A percentile compares a stretch with the other conserved stretches of the same genome.
Evolutionary conservation across 148 eudicot genomes (phyloP).

Genomic region (Silene uniflora): DNA sequence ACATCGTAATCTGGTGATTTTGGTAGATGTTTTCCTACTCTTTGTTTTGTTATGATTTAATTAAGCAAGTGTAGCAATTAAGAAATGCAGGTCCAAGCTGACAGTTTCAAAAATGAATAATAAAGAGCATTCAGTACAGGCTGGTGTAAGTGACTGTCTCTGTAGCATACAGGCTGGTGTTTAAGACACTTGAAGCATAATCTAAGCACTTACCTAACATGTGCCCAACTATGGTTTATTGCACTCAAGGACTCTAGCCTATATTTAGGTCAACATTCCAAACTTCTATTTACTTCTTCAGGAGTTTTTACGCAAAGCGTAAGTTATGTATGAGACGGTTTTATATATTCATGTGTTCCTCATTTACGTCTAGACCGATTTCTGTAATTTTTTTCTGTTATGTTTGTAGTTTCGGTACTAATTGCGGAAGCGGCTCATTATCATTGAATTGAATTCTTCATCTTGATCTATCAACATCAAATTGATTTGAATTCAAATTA

Average conservation of each 20-base stretch:
- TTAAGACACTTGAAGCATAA: constrained; percentile 11
- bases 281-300: neutral
- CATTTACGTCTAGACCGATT: too few relatives aligned
- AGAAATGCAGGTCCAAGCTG: neutral
- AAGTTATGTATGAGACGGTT: too few relatives aligned
- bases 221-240: constrained; percentile 11
- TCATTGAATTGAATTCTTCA: neutral
- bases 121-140: constrained; percentile 6
- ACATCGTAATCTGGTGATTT: too few relatives aligned
- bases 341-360: too few relatives aligned
- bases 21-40: too few relatives aligned
- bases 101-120: neutral
- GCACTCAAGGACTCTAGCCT: neutral
- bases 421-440: too few relatives aligned
- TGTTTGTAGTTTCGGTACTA: too few relatives aligned
- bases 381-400: too few relatives aligned
- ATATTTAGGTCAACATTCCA: neutral
- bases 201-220: constrained; percentile 15
- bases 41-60: too few relatives aligned
- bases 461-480: neutral
- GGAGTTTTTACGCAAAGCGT: neutral
- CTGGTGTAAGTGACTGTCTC: constrained; percentile 5
- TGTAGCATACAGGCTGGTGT: constrained; percentile 10
- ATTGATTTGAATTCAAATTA: constrained; percentile 1
- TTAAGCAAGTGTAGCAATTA: too few relatives aligned